A percentile compares a stretch with the other conserved stretches of the same genome.
Conservation (phyloP, 1,284 basidiomycete species). For the Ganoderma lingzhi region DNA sequence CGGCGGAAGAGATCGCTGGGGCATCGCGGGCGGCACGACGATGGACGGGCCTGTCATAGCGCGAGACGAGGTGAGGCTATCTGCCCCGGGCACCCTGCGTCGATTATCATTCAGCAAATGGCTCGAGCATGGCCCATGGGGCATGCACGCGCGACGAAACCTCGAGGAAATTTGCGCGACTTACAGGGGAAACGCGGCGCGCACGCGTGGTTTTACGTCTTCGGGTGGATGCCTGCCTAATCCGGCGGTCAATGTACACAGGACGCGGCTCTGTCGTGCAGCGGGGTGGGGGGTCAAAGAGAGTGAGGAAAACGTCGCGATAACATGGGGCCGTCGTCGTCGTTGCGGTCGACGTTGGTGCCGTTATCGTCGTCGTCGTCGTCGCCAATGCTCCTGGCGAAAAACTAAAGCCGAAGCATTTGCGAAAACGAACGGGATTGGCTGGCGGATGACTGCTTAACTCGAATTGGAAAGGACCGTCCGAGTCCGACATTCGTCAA, state of each 20-base stretch:
- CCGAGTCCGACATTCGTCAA: background rate
- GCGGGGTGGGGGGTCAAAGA: background rate
- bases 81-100: background rate
- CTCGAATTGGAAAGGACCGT: background rate
- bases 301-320: background rate
- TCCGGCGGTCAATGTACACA: slow-evolving; percentile 3
- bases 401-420: background rate
- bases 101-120: background rate
- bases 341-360: background rate
- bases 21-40: slow-evolving; percentile 6
- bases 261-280: background rate
- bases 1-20: background rate
- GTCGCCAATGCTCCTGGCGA: background rate
- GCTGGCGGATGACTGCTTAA: background rate
- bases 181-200: background rate
- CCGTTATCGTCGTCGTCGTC: background rate
- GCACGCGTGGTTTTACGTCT: slow-evolving; percentile 1
- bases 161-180: background rate
- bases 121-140: background rate
- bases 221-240: background rate
- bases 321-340: background rate
- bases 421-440: background rate
- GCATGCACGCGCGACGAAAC: background rate
- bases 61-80: background rate
- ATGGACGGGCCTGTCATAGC: background rate